Conservation (phyloP, 768 basidiomycete species). For the Serendipita vermifera region DNA sequence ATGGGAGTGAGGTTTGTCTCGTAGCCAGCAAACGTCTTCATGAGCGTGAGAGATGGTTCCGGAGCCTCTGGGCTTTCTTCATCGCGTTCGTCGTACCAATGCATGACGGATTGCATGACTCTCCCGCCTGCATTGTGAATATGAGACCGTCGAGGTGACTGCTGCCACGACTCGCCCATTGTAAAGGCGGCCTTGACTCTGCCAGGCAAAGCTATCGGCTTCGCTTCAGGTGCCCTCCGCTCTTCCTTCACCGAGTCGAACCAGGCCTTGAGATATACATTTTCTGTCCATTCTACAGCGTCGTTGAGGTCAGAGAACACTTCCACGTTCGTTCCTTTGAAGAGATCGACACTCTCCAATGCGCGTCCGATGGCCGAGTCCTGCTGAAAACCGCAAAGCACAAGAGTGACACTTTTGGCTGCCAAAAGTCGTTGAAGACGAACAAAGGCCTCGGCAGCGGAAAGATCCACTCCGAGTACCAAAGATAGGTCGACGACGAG, state of each 20-base stretch:
- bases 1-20: slow-evolving; percentile 29
- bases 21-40: slow-evolving; percentile 69
- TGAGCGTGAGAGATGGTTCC: slow-evolving; percentile 63
- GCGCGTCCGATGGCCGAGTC: slow-evolving; percentile 59
- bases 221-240: slow-evolving; percentile 27
- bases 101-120: slow-evolving; percentile 32
- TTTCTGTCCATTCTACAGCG: slow-evolving; percentile 96
- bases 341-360: slow-evolving; percentile 62
- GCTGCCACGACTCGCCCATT: slow-evolving; percentile 33
- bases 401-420: slow-evolving; percentile 64
- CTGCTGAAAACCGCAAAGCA: slow-evolving; percentile 69
- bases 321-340: slow-evolving; percentile 68
- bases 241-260: slow-evolving; percentile 54
- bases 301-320: slow-evolving; percentile 72
- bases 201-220: slow-evolving; percentile 44
- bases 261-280: slow-evolving; percentile 77
- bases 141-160: slow-evolving; percentile 59
- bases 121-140: slow-evolving; percentile 58
- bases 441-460: slow-evolving; percentile 88
- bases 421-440: slow-evolving; percentile 72
- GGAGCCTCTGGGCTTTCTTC: slow-evolving; percentile 22
- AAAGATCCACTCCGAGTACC: slow-evolving; percentile 86
- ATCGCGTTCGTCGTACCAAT: background rate
- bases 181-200: slow-evolving; percentile 39
- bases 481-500: slow-evolving; percentile 77